Evolutionary conservation across 257 asterid species (phyloP), one percentile per base, ranked within the genome.

Genomic region (Solanum chilense): DNA sequence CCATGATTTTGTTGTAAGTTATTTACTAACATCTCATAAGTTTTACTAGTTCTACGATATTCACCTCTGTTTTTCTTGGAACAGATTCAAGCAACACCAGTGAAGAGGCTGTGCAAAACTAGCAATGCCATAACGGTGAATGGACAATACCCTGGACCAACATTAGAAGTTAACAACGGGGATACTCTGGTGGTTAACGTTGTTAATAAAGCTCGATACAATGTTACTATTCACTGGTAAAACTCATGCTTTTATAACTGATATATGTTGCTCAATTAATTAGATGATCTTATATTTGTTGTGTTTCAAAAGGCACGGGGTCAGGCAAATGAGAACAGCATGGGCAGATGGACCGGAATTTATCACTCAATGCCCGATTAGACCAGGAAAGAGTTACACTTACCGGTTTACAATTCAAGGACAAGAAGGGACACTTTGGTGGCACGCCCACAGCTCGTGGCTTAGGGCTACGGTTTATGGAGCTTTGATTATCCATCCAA

Each of bases 391-490:
- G 42, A 96, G 96, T 81, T 96, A 95, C 86, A 96, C 95, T 0
- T 96, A 96, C 88, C 88, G 97, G 11, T 96, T 95, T 84, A 92
- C 95, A 0, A 95, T 96, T 45, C 92, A 92, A 90, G 99, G 96
- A 23, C 99, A 96, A 41, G 98, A 94, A 91, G 99, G 99, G 37
- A 96, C 99, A 0, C 93, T 96, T 0, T 96, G 98, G 98, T 96
- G 99, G 99, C 99, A 96, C 70, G 99, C 99, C 41, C 99, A 96
- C 88, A 96, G 99, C 90, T 96, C 99, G 1, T 96, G 98, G 99
- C 96, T 96, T 70, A 89, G 99, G 76, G 99, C 99, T 81, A 96
- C 98, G 0, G 99, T 96, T 82, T 96, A 96, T 18, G 99, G 99
- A 8, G 99, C 95, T 56, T 12, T 96, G 11, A 87, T 96, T 83